phyloP scores from a whole-genome alignment of 2,329 filamentous ascomycete genomes.

The Xylaria sp. region DNA sequence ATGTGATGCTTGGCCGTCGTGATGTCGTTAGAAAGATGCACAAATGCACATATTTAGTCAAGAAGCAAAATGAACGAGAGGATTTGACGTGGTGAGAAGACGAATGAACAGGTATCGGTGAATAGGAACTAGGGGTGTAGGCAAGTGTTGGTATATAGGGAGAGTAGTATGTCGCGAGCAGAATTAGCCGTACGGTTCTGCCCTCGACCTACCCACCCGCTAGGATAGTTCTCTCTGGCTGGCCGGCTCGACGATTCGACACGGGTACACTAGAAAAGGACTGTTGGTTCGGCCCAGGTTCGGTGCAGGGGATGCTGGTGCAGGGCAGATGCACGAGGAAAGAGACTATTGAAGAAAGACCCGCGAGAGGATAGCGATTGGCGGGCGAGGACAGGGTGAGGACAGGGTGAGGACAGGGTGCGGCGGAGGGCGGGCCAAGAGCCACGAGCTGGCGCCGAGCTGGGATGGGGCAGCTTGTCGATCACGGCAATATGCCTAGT shows the following conservation, averaged over 20 bases:
- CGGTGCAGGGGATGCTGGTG: conserved; percentile 2
- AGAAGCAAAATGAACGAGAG: not conserved
- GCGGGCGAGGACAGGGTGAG: conserved; percentile 9
- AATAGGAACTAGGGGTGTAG: too few relatives aligned
- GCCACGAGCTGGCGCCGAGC: conserved; percentile 9
- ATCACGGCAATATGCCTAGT: not conserved
- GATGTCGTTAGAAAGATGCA: not conserved
- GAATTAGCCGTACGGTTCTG: not conserved
- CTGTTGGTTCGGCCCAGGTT: conserved; percentile 18
- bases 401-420: conserved; percentile 6
- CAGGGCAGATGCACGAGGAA: conserved; percentile 20
- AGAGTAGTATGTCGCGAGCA: not conserved
- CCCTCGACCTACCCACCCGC: not conserved
- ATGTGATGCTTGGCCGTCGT: not conserved
- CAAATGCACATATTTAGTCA: not conserved
- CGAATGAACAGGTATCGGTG: not conserved
- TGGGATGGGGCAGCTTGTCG: conserved; percentile 6
- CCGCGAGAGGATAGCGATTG: conserved; percentile 13
- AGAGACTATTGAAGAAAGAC: conserved; percentile 24
- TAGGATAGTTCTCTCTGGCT: too few relatives aligned
- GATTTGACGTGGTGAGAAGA: not conserved
- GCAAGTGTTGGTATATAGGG: too few relatives aligned
- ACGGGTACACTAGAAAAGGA: not conserved
- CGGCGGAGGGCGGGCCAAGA: conserved; percentile 2
- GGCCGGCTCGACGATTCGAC: not conserved